phyloP scores from a whole-genome alignment of 2,329 filamentous ascomycete species.

The Sporothrix pseudoabietina region DNA sequence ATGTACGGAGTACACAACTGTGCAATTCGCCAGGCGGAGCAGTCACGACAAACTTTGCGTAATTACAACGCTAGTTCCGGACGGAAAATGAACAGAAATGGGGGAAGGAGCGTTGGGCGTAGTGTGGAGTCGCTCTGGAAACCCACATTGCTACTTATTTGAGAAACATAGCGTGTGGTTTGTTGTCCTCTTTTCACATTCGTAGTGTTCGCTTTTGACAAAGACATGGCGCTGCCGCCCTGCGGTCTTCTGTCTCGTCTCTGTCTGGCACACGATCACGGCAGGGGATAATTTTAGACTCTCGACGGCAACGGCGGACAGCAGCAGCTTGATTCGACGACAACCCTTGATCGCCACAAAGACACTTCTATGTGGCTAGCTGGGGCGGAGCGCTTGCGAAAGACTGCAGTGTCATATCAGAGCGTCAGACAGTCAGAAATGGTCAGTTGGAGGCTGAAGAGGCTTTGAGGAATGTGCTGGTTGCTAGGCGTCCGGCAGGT shows the following conservation, averaged over 20 bases:
- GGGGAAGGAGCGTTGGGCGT: conserved; percentile 6
- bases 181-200: conserved; percentile 7
- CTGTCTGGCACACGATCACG: conserved; percentile 9
- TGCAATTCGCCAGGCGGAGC: conserved; percentile 20
- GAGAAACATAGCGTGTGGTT: background rate
- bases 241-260: background rate
- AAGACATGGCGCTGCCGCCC: background rate
- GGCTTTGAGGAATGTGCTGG: conserved; percentile 19
- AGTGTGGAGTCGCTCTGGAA: conserved; percentile 20
- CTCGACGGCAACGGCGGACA: background rate
- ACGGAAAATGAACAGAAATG: conserved; percentile 22
- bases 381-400: background rate
- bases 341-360: background rate
- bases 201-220: background rate
- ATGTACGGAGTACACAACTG: background rate
- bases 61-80: conserved; percentile 18
- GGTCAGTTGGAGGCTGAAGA: background rate
- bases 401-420: background rate
- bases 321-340: background rate
- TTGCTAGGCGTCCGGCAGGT: conserved; percentile 19
- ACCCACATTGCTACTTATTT: conserved; percentile 10
- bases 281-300: background rate
- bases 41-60: conserved; percentile 3
- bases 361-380: background rate
- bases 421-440: conserved; percentile 16